Percentiles rank a stretch among this genome's conserved stretches.
phyloP scores from a whole-genome alignment of 495 filamentous ascomycete species.

The Penicillium paradoxum region DNA sequence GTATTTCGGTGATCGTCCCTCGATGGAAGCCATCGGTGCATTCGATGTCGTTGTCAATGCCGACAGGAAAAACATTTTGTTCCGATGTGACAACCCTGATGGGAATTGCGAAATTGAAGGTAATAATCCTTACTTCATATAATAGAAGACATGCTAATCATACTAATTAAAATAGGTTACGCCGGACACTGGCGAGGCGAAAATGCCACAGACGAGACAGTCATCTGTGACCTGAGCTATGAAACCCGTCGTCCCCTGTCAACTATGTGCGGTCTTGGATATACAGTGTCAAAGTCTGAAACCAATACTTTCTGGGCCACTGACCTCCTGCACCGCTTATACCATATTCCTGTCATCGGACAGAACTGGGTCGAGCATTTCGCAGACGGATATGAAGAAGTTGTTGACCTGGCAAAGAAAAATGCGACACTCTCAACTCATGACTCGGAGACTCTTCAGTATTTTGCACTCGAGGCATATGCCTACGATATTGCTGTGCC shows the following conservation, averaged over 20 bases:
- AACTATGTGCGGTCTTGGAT: slow-evolving; percentile 49
- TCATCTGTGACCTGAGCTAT: slow-evolving; percentile 56
- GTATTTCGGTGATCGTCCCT: slow-evolving; percentile 51
- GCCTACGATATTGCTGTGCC: slow-evolving; percentile 50
- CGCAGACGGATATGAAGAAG: slow-evolving; percentile 47
- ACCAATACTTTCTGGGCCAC: slow-evolving; percentile 53
- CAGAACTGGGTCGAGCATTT: slow-evolving; percentile 53
- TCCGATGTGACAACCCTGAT: slow-evolving; percentile 57
- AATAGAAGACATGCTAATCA: not conserved
- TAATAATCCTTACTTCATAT: slow-evolving; percentile 7
- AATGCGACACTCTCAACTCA: slow-evolving; percentile 35
- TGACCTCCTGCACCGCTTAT: slow-evolving; percentile 54
- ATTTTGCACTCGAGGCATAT: slow-evolving; percentile 57
- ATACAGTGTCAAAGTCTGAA: slow-evolving; percentile 41
- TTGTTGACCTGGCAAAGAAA: slow-evolving; percentile 38
- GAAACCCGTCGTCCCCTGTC: slow-evolving; percentile 43
- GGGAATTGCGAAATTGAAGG: slow-evolving; percentile 48
- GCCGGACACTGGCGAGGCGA: slow-evolving; percentile 56
- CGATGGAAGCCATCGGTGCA: slow-evolving; percentile 48
- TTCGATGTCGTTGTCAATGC: slow-evolving; percentile 47
- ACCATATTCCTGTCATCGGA: slow-evolving; percentile 49
- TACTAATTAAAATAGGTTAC: slow-evolving; percentile 35
- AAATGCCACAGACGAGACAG: slow-evolving; percentile 55
- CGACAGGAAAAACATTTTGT: slow-evolving; percentile 42
- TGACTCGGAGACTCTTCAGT: slow-evolving; percentile 52